These are phyloP conservation scores for Brasenia schreberi DNA, from an alignment of 164 flowering plant species.

Conservation along the genomic window DNA sequence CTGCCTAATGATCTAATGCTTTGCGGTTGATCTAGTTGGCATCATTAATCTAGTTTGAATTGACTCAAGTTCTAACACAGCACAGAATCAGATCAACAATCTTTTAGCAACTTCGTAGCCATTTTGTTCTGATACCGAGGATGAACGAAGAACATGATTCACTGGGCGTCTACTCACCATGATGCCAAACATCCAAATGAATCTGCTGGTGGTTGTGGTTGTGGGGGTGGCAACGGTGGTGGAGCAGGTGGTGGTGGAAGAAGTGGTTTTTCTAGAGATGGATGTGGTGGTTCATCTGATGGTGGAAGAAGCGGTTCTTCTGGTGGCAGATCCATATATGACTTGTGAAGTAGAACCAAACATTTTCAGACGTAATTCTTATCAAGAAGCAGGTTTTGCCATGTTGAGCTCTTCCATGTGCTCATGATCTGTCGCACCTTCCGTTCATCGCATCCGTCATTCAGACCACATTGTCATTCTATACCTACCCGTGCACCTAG, in stretches of 20 bases:
- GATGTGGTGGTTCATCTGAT: background rate
- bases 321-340: background rate
- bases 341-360: background rate
- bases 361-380: no score
- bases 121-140: background rate
- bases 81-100: background rate
- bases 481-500: no score
- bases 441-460: no score
- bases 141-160: background rate
- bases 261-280: background rate
- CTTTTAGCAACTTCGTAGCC: background rate
- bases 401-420: no score
- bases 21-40: no score
- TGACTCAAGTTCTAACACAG: background rate
- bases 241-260: background rate
- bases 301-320: slow-evolving; percentile 2
- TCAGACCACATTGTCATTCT: no score
- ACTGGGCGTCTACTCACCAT: background rate
- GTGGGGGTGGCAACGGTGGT: background rate
- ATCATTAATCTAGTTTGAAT: no score
- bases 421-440: no score
- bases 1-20: no score
- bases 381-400: no score
- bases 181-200: slow-evolving; percentile 1
- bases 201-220: background rate